Percentiles rank a stretch among this genome's conserved stretches.
phyloP scores from a whole-genome alignment of 768 basidiomycete genomes.

The Suillus discolor region DNA sequence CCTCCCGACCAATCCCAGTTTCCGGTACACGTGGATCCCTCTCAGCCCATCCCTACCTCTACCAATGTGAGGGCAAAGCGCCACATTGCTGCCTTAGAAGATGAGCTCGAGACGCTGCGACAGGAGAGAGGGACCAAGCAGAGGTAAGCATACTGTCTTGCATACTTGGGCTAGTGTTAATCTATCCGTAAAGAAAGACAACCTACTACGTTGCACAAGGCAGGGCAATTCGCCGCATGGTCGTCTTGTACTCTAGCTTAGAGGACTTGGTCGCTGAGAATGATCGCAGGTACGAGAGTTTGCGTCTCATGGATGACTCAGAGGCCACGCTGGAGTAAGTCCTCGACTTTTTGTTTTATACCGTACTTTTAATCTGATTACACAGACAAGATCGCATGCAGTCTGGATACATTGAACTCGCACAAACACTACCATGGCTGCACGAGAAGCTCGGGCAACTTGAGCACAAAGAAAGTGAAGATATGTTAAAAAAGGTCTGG shows the following conservation, averaged over 20 bases:
- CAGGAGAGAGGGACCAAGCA: neutral
- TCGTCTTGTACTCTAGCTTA: neutral
- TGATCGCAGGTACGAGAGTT: neutral
- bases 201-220: neutral
- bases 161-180: neutral
- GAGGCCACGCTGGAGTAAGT: neutral
- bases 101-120: neutral
- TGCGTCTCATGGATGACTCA: too few relatives aligned
- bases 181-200: neutral
- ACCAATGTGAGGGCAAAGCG: neutral
- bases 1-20: too few relatives aligned
- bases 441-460: neutral
- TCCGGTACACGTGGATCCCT: too few relatives aligned
- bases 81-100: constrained; percentile 4
- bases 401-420: neutral
- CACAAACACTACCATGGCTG: neutral
- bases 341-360: too few relatives aligned
- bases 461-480: neutral
- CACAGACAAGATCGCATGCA: neutral
- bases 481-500: neutral
- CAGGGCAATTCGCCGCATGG: neutral
- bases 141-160: neutral
- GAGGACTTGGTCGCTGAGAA: neutral
- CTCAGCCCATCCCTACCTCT: neutral
- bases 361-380: too few relatives aligned